phyloP scores from a whole-genome alignment of 2,329 filamentous ascomycete species.

The Penicillium palitans region DNA sequence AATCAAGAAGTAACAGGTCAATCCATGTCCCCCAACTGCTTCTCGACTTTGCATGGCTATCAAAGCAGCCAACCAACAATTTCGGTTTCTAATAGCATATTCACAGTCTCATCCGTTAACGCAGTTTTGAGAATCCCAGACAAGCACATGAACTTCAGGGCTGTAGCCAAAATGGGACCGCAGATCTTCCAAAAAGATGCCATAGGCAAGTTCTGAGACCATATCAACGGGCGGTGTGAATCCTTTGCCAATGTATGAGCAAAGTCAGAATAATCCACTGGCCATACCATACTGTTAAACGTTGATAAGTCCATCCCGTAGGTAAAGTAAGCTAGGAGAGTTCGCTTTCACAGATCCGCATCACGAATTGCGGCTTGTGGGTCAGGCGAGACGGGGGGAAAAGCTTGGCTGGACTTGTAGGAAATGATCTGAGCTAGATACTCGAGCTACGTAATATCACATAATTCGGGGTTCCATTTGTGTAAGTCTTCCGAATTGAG shows the following conservation, averaged over 20 bases:
- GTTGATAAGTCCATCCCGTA: neutral
- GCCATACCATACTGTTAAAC: neutral
- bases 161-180: too few relatives aligned
- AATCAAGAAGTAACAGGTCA: too few relatives aligned
- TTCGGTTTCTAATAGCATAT: too few relatives aligned
- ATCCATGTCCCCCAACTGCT: too few relatives aligned
- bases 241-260: neutral
- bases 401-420: conserved; percentile 4
- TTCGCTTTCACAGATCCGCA: neutral
- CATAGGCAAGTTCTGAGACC: neutral
- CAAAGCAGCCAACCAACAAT: too few relatives aligned
- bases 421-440: neutral
- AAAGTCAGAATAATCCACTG: neutral
- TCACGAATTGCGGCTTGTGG: conserved; percentile 1
- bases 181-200: neutral
- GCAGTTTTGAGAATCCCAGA: too few relatives aligned
- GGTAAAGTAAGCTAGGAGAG: neutral
- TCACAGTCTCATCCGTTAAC: too few relatives aligned
- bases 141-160: too few relatives aligned
- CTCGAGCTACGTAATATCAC: neutral
- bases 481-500: neutral
- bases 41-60: too few relatives aligned
- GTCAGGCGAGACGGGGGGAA: neutral
- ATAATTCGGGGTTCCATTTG: neutral
- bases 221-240: neutral